Evolutionary conservation across 495 filamentous ascomycete species (phyloP).

Genomic region (Neurospora terricola): DNA sequence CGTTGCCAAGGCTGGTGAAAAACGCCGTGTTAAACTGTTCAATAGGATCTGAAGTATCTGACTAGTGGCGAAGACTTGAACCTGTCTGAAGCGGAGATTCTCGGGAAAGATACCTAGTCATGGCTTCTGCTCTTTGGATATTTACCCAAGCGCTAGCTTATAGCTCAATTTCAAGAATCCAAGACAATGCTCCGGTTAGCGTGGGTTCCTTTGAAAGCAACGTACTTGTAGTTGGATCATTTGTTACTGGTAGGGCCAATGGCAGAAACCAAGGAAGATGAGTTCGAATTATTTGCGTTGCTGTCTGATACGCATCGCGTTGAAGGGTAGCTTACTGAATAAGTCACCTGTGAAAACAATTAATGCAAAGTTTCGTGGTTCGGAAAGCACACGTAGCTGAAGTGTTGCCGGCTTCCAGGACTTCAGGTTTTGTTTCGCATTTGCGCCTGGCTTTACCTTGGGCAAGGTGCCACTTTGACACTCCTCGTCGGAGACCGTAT

Average conservation of each 20-base stretch:
- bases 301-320: too few species aligned
- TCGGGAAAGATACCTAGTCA: not conserved
- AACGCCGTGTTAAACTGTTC: not conserved
- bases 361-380: too few species aligned
- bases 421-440: too few species aligned
- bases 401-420: too few species aligned
- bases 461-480: too few species aligned
- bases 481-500: too few species aligned
- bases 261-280: not conserved
- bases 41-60: not conserved
- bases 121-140: not conserved
- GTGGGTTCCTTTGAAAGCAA: not conserved
- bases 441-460: too few species aligned
- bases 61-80: not conserved
- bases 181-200: not conserved
- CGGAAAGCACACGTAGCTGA: too few species aligned
- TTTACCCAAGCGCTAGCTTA: not conserved
- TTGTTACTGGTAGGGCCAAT: not conserved
- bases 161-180: not conserved
- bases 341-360: too few species aligned
- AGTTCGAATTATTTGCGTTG: too few species aligned
- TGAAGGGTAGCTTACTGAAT: too few species aligned
- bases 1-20: too few species aligned
- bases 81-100: not conserved
- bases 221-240: not conserved